A percentile compares a stretch with the other conserved stretches of the same genome.
These are phyloP conservation scores for Helianthus tuberosus DNA, from an alignment of 129 eudicot species.

Conservation along the genomic window DNA sequence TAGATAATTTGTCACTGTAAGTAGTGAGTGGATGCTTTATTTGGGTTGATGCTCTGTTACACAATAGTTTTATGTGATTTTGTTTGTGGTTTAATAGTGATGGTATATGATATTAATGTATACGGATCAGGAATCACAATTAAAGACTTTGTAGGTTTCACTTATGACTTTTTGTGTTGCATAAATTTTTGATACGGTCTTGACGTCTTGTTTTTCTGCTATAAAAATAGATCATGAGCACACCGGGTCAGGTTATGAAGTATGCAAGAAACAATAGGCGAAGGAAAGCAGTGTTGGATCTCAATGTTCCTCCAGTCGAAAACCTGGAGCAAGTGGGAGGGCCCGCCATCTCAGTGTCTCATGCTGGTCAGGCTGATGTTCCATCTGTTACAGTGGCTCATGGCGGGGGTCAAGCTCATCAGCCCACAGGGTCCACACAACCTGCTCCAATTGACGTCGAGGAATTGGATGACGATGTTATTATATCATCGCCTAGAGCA, in stretches of 20 bases:
- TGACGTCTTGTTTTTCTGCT: not conserved
- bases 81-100: not conserved
- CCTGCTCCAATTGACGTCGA: slow-evolving; percentile 71
- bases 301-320: slow-evolving; percentile 62
- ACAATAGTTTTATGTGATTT: not conserved
- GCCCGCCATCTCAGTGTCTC: slow-evolving; percentile 32
- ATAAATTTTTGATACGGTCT: slow-evolving; percentile 4
- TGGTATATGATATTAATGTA: not conserved
- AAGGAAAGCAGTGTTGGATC: slow-evolving; percentile 61
- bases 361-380: slow-evolving; percentile 28
- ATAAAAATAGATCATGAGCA: slow-evolving; percentile 52
- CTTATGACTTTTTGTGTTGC: not conserved
- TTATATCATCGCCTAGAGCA: slow-evolving; percentile 79
- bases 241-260: slow-evolving; percentile 37
- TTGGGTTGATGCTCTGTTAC: not conserved
- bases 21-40: not conserved
- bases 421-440: slow-evolving; percentile 31
- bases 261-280: slow-evolving; percentile 39
- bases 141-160: too few relatives aligned
- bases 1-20: not conserved
- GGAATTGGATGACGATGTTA: slow-evolving; percentile 76
- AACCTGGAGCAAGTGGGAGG: slow-evolving; percentile 45
- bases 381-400: slow-evolving; percentile 12
- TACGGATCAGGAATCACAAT: not conserved
- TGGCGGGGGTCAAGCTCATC: slow-evolving; percentile 6